Evolutionary conservation across 1,284 basidiomycete genomes (phyloP), one percentile per base, ranked within the genome.

Genomic region (Cryptococcus hybrid): DNA sequence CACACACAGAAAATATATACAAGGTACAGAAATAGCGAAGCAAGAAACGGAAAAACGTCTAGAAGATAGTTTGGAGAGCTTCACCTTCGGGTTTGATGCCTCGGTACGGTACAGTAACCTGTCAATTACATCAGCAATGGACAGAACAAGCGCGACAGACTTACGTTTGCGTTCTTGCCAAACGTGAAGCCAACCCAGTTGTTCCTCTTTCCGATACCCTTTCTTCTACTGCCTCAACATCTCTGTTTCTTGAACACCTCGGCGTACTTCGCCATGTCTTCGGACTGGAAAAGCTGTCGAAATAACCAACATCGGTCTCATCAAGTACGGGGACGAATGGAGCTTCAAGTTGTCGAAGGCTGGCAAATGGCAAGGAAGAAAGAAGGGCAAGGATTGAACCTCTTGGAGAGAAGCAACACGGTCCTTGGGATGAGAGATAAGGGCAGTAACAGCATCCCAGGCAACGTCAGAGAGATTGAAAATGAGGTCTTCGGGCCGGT

Each of bases 201-300:
- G 61, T 76, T 77, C 54, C 75, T 65, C 52, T 72, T 71, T 5
- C 83, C 80, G 55, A 89, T 86, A 5, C 92, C 89, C 88, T 30
- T 81, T 97, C 94, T 74, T 84, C 85, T 42, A 12, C 40, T 42
- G 40, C 35, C 54, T 47, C 49, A 15, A 24, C 38, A n/a, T 7
- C n/a, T 7, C 80, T 97, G 93, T 80, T 99, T 99, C 80, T 98
- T 96, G 78, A 90, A 87, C 6, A 99, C 96, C 78, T 99, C 96
- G 39, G 90, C 89, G 71, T 94, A 95, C 80, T 99, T 98, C 50
- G 92, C 93, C 93, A 99, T 97, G 75, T 99, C 96, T 65, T 94
- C 92, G 7, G 82, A 30, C 85, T 89, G 34, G 88, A 88, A 77
- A 98, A 99, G 76, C 97, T 93, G 77, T 99, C 96, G 81, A 98